Evolutionary conservation across 257 asterid species (phyloP), one percentile per base, ranked within the genome.

Genomic region (Penstemon barbatus): DNA sequence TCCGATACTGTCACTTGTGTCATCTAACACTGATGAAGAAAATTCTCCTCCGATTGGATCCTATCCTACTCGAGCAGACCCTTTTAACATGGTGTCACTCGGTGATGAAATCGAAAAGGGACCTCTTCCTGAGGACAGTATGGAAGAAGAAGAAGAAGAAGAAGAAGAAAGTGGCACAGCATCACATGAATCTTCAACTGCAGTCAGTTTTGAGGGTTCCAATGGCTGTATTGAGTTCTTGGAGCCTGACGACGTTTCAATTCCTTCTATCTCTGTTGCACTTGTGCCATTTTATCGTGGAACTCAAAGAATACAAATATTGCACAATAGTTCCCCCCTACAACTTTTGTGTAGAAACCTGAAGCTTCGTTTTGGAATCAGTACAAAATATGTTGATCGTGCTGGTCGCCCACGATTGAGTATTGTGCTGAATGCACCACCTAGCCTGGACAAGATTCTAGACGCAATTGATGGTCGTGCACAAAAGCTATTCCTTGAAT

Each of bases 321-420:
- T 75, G 69, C 79, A 89, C 64, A 79, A 75, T 57, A 77, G 68
- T 77, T 68, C 42, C 52, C 82, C 83, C 0, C 75, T 94, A 67
- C 93, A 87, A 70, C 75, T 89, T 74, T 87, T 70, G 5, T 83
- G 86, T 69, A 72, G 57, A 58, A 49, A 61, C 65, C 77, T 94
- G 81, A 94, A 83, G 77, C 83, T 94, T 85, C 95, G 92, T 0
- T 94, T 94, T 75, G 98, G 95, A 66, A 71, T 87, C 72, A 80
- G 87, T 56, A 61, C 86, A 3, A 89, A 83, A 79, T 94, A 71
- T 75, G 73, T 79, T 38, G 88, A 89, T 66, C 58, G 58, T 65
- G 88, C 86, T 79, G 96, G 97, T 53, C 82, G 91, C 53, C 96
- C 90, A 5, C 81, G 96, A 57, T 71, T 89, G 75, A 87, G 76